Percentiles rank a stretch among this genome's conserved stretches.
phyloP scores from a whole-genome alignment of 2,329 filamentous ascomycete genomes.

The Paecilomyces sp. region DNA sequence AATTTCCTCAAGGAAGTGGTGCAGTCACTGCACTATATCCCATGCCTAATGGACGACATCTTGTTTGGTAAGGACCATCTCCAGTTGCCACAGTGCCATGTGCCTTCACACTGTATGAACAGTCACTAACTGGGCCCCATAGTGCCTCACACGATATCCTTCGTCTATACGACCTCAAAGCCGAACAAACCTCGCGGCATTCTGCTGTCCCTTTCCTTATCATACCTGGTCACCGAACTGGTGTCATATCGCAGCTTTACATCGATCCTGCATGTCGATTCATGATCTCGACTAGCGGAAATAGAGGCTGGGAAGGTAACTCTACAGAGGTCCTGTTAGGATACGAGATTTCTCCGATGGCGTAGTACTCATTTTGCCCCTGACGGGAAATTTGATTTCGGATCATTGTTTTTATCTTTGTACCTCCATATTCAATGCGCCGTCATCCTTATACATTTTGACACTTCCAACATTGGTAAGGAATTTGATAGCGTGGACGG shows the following conservation, averaged over 20 bases:
- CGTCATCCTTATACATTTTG: background rate
- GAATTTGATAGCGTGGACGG: background rate
- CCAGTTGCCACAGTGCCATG: background rate
- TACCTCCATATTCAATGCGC: background rate
- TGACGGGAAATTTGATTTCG: background rate
- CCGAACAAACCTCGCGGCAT: conserved; percentile 58
- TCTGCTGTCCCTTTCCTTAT: conserved; percentile 92
- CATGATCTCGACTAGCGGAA: conserved; percentile 88
- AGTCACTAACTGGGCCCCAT: conserved; percentile 1
- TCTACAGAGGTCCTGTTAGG: conserved; percentile 86
- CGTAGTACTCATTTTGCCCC: conserved; percentile 11
- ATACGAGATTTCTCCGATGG: conserved; percentile 68
- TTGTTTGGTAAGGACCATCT: conserved; percentile 61
- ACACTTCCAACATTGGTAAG: background rate
- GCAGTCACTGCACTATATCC: conserved; percentile 79
- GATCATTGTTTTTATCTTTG: background rate
- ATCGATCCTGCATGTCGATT: conserved; percentile 82
- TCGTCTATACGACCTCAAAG: conserved; percentile 78
- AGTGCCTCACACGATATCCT: conserved; percentile 91
- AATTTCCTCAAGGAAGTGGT: conserved; percentile 82
- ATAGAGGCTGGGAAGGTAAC: conserved; percentile 87
- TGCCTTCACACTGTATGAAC: conserved; percentile 4
- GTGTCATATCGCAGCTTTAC: conserved; percentile 79
- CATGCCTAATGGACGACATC: conserved; percentile 88
- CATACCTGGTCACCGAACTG: conserved; percentile 81